These are phyloP conservation scores for Claviceps arundinis DNA, from an alignment of 2,329 filamentous ascomycete species.

Conservation along the genomic window DNA sequence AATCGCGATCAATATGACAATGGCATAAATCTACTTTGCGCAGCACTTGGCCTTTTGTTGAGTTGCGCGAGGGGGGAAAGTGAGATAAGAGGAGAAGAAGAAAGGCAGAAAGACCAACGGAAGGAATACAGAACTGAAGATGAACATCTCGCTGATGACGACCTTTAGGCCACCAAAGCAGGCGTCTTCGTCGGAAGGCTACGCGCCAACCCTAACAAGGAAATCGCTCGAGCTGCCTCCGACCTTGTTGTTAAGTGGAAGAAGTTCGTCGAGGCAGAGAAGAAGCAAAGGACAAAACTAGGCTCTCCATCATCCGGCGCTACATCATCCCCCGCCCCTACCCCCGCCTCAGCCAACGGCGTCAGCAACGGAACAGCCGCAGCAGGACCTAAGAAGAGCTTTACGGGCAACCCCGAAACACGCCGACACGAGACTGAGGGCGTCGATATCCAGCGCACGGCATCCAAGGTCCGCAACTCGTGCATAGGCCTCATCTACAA, in stretches of 20 bases:
- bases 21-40: too few species aligned
- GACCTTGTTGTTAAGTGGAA: conserved; percentile 86
- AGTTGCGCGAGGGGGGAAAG: too few species aligned
- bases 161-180: conserved; percentile 61
- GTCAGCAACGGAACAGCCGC: conserved; percentile 6
- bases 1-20: too few species aligned
- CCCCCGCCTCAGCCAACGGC: conserved; percentile 32
- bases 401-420: conserved; percentile 59
- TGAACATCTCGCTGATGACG: neutral
- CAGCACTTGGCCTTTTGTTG: too few species aligned
- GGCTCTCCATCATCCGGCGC: conserved; percentile 29
- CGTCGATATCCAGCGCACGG: conserved; percentile 64
- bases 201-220: conserved; percentile 63
- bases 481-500: conserved; percentile 92
- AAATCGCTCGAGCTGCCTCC: conserved; percentile 62
- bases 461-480: conserved; percentile 60
- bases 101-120: neutral
- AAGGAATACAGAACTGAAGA: too few species aligned
- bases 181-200: conserved; percentile 81
- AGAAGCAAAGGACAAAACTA: conserved; percentile 31
- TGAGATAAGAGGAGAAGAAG: neutral
- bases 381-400: conserved; percentile 27
- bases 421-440: conserved; percentile 72
- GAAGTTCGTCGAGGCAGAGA: conserved; percentile 57
- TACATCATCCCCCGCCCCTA: conserved; percentile 33